A percentile compares a stretch with the other conserved stretches of the same genome.
Conservation (phyloP, 352 stramenopile species). For the Plasmopara halstedii region DNA sequence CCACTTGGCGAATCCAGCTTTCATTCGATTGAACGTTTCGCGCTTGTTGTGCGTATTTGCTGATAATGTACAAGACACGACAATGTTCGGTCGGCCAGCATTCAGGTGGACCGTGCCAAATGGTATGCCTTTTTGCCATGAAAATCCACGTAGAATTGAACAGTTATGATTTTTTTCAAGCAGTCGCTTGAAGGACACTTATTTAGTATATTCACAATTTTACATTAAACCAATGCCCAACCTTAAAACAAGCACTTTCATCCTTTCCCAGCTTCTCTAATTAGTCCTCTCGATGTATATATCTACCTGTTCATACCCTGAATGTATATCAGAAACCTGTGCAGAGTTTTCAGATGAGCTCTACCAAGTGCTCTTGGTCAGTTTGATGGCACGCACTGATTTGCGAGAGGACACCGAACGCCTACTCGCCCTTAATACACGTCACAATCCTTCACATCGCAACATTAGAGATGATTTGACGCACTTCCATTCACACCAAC, state of each 20-base stretch:
- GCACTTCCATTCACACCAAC: not conserved
- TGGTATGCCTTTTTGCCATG: constrained; percentile 14
- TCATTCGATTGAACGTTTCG: constrained; percentile 79
- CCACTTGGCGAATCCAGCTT: constrained; percentile 92
- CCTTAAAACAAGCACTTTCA: constrained; percentile 3
- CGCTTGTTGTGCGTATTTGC: constrained; percentile 88
- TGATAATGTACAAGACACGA: constrained; percentile 92
- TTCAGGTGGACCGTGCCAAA: constrained; percentile 52
- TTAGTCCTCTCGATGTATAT: too few species aligned
- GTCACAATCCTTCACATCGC: constrained; percentile 68
- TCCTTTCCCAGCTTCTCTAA: too few species aligned
- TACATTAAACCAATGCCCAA: constrained; percentile 1
- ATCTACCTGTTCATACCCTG: too few species aligned
- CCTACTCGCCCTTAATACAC: constrained; percentile 84
- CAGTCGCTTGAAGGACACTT: constrained; percentile 5
- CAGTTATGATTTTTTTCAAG: constrained; percentile 12
- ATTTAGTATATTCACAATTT: constrained; percentile 20
- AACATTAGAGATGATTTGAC: not conserved
- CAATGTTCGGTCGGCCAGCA: constrained; percentile 90
- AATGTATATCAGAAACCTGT: constrained; percentile 2
- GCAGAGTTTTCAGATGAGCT: constrained; percentile 1
- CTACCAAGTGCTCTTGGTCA: constrained; percentile 1
- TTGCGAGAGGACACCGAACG: constrained; percentile 1
- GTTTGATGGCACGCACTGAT: constrained; percentile 3
- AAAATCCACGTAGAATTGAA: not conserved